Conservation (phyloP, 2,329 filamentous ascomycete species). For the Akanthomyces lecanii region DNA sequence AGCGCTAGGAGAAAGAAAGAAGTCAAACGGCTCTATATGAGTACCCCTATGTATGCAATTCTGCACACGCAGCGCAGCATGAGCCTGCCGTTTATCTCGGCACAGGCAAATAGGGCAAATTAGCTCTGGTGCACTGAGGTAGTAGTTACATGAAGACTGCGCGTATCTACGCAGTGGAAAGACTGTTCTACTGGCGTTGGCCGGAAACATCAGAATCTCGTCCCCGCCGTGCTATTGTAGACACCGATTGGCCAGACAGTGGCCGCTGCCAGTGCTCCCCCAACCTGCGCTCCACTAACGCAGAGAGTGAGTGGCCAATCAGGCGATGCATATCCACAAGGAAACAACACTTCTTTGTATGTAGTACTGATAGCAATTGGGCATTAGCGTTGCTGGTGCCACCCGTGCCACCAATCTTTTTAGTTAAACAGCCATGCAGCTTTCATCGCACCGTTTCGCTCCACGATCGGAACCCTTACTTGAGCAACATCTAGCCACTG, state of each 20-base stretch:
- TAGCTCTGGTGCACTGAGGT: not conserved
- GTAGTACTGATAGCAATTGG: not conserved
- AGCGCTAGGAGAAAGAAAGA: too few species aligned
- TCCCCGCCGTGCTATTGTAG: slow-evolving; percentile 1
- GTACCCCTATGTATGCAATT: too few species aligned
- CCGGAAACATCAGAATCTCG: slow-evolving; percentile 9
- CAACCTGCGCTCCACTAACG: not conserved
- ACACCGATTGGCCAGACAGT: not conserved
- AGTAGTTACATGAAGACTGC: not conserved
- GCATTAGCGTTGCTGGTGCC: not conserved
- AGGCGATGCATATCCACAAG: not conserved
- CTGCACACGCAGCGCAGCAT: too few species aligned
- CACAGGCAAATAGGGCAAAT: not conserved
- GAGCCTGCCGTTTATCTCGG: not conserved
- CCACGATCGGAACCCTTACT: not conserved
- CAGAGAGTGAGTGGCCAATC: not conserved
- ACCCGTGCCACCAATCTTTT: not conserved
- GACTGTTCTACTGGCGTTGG: slow-evolving; percentile 5
- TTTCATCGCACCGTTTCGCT: slow-evolving; percentile 7
- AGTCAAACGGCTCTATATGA: too few species aligned
- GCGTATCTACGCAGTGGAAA: not conserved
- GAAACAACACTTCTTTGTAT: slow-evolving; percentile 3
- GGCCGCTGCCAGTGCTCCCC: not conserved
- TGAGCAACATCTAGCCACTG: slow-evolving; percentile 1
- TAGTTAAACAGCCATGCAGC: not conserved